phyloP scores from a whole-genome alignment of 106 monocot species.

The Dioscorea zingiberensis region DNA sequence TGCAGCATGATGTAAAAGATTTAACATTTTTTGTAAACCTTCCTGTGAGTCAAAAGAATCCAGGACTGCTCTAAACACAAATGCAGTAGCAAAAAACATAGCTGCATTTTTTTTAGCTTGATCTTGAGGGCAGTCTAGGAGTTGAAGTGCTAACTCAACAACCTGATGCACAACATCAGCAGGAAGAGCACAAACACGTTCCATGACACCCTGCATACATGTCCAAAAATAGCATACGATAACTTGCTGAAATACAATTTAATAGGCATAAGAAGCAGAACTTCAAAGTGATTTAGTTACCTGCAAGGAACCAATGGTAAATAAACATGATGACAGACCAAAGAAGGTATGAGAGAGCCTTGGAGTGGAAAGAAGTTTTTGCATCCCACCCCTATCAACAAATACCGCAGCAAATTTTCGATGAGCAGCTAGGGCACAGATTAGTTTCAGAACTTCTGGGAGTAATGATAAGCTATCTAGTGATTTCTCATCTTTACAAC shows the following conservation, averaged over 20 bases:
- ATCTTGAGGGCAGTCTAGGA: slow-evolving; percentile 81
- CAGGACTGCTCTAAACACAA: slow-evolving; percentile 86
- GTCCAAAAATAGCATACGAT: neutral
- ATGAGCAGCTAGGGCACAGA: slow-evolving; percentile 86
- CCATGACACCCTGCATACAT: slow-evolving; percentile 76
- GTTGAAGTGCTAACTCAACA: slow-evolving; percentile 85
- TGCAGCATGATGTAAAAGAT: slow-evolving; percentile 65
- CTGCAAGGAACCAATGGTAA: slow-evolving; percentile 96
- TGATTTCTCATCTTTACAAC: slow-evolving; percentile 40
- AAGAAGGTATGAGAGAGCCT: slow-evolving; percentile 62
- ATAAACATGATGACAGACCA: slow-evolving; percentile 89
- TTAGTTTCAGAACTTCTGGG: slow-evolving; percentile 82
- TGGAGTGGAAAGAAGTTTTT: slow-evolving; percentile 68
- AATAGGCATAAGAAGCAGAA: neutral
- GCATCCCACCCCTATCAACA: slow-evolving; percentile 92
- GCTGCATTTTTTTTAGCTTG: slow-evolving; percentile 94
- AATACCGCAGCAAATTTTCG: slow-evolving; percentile 87
- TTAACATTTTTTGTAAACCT: slow-evolving; percentile 78
- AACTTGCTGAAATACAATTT: neutral
- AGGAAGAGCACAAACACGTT: slow-evolving; percentile 87
- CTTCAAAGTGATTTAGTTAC: slow-evolving; percentile 21
- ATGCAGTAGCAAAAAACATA: slow-evolving; percentile 71
- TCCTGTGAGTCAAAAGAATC: slow-evolving; percentile 90
- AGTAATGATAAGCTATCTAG: slow-evolving; percentile 34
- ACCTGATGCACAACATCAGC: slow-evolving; percentile 55